Evolutionary conservation across 257 asterid genomes (phyloP).

Genomic region (Thymus mandschuricus): DNA sequence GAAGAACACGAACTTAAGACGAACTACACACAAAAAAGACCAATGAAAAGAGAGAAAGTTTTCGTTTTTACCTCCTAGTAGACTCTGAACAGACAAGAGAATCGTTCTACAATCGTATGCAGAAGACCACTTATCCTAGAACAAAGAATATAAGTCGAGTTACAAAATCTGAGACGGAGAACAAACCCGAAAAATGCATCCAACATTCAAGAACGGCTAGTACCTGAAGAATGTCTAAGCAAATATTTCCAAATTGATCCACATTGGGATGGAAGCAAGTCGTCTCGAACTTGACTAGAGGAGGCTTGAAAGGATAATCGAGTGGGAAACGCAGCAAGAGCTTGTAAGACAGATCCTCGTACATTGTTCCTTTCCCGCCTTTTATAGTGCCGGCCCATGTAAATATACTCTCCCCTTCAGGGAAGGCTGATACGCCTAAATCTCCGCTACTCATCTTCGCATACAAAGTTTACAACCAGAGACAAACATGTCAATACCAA

Average conservation of each 20-base stretch:
- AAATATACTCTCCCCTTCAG: conserved; percentile 71
- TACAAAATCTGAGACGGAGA: background rate
- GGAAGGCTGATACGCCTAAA: conserved; percentile 73
- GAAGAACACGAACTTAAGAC: conserved; percentile 6
- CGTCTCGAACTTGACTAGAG: conserved; percentile 74
- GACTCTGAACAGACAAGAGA: conserved; percentile 71
- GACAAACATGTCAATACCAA: background rate
- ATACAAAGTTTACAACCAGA: background rate
- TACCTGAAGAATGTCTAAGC: conserved; percentile 83
- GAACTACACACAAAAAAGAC: background rate
- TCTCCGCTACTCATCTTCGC: conserved; percentile 69
- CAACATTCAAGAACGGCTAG: too few species aligned
- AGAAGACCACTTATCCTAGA: conserved; percentile 80
- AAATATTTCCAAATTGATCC: conserved; percentile 68
- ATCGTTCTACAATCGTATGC: conserved; percentile 83
- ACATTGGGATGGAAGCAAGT: conserved; percentile 80
- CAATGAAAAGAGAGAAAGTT: background rate
- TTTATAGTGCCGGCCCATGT: conserved; percentile 70
- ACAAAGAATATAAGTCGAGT: background rate
- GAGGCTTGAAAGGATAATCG: conserved; percentile 84
- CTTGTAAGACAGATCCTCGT: conserved; percentile 64
- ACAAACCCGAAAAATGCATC: background rate
- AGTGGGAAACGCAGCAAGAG: conserved; percentile 66
- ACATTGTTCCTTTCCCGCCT: conserved; percentile 70
- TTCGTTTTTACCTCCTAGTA: conserved; percentile 57